phyloP scores from a whole-genome alignment of 208 protist species.

The Crithidia bombi region DNA sequence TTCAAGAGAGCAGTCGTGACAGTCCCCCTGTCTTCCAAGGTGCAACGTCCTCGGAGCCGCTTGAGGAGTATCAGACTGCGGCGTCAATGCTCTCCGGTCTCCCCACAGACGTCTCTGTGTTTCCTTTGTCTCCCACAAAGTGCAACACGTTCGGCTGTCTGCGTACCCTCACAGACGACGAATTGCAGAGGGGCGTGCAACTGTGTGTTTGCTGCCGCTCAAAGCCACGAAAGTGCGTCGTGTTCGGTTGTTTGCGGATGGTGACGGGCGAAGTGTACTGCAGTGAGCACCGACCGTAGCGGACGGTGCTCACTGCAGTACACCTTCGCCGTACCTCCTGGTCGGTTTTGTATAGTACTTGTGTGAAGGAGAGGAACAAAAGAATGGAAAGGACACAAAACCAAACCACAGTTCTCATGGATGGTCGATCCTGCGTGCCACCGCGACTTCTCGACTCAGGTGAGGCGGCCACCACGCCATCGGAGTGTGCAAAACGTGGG shows the following conservation, averaged over 20 bases:
- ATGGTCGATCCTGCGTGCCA: too few relatives aligned
- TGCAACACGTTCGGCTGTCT: slow-evolving; percentile 27
- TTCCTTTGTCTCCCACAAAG: background rate
- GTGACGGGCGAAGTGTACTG: slow-evolving; percentile 8
- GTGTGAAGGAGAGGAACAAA: too few relatives aligned
- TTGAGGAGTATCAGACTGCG: background rate
- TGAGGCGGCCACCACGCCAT: too few relatives aligned
- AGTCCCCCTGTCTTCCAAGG: background rate
- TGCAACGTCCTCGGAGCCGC: background rate
- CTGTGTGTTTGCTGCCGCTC: slow-evolving; percentile 23
- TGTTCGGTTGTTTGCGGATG: slow-evolving; percentile 27
- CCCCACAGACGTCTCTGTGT: background rate
- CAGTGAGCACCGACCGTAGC: slow-evolving; percentile 2
- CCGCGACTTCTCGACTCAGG: too few relatives aligned
- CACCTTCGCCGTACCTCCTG: too few relatives aligned
- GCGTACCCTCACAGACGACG: background rate
- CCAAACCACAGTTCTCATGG: too few relatives aligned
- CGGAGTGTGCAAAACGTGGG: too few relatives aligned
- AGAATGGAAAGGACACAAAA: too few relatives aligned
- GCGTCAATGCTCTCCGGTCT: background rate
- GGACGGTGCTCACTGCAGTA: background rate
- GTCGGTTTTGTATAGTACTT: slow-evolving; percentile 2
- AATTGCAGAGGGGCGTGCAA: background rate
- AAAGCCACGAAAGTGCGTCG: slow-evolving; percentile 18
- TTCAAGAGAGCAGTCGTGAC: background rate